Percentiles rank a stretch among this genome's conserved stretches.
Evolutionary conservation across 306 rosid species (phyloP).

Genomic region (Cucumis sativus): DNA sequence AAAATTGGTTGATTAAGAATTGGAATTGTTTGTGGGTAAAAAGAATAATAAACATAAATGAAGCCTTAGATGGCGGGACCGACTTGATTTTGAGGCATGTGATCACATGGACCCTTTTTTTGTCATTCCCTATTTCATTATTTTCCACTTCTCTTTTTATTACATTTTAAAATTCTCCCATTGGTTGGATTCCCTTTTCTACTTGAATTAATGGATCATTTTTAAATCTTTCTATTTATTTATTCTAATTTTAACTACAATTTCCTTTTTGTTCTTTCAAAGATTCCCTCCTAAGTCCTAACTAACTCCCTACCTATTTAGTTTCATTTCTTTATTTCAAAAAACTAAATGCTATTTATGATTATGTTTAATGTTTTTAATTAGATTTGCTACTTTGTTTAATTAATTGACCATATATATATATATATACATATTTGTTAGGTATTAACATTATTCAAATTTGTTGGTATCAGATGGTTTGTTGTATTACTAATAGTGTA

Average conservation of each 20-base stretch:
- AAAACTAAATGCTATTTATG: background rate
- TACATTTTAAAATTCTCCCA: background rate
- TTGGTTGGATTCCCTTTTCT: conserved; percentile 1
- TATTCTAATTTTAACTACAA: background rate
- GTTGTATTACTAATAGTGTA: background rate
- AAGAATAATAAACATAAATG: conserved; percentile 12
- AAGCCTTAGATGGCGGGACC: conserved; percentile 47
- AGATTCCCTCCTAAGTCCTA: background rate
- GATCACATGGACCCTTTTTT: conserved; percentile 56
- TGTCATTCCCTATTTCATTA: conserved; percentile 20
- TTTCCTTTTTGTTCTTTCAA: background rate
- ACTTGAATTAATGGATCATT: background rate
- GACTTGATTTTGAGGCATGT: conserved; percentile 47
- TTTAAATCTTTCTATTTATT: background rate
- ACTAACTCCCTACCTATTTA: too few species aligned
- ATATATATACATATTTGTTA: background rate
- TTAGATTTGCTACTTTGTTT: background rate
- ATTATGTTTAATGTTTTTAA: background rate
- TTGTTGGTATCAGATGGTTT: background rate
- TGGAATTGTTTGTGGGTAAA: background rate
- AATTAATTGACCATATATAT: background rate
- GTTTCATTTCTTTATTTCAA: background rate
- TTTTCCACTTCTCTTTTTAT: too few species aligned
- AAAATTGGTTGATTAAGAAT: too few species aligned
- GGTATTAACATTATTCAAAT: background rate